These are phyloP conservation scores for Nemania sp. DNA, from an alignment of 2,329 filamentous ascomycete genomes.

Conservation along the genomic window DNA sequence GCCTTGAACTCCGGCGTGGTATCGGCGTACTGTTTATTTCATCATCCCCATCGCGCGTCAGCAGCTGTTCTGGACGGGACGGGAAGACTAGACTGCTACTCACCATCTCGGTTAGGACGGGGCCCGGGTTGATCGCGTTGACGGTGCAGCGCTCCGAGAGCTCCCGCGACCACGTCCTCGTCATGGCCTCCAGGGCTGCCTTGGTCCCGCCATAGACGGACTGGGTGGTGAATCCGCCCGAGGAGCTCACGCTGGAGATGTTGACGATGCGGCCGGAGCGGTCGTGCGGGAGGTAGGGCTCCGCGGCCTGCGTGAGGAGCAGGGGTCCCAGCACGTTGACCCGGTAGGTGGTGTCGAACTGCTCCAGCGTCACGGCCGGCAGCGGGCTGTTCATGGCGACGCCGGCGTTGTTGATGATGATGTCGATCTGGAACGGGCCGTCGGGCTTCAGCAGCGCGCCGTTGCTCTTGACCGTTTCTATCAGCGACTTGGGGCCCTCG, in stretches of 20 bases:
- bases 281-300: conserved; percentile 71
- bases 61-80: too few species aligned
- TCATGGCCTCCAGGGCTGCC: conserved; percentile 63
- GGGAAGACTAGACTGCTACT: too few species aligned
- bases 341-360: conserved; percentile 74
- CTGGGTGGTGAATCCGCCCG: conserved; percentile 58
- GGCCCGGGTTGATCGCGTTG: conserved; percentile 62
- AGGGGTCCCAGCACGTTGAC: conserved; percentile 84
- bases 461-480: conserved; percentile 59
- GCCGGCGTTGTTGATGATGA: conserved; percentile 87
- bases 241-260: conserved; percentile 59
- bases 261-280: conserved; percentile 63
- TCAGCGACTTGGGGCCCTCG: conserved; percentile 62
- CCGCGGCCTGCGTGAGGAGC: conserved; percentile 73
- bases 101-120: conserved; percentile 48
- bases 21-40: conserved; percentile 52
- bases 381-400: conserved; percentile 67
- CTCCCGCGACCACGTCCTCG: conserved; percentile 62
- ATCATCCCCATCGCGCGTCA: neutral
- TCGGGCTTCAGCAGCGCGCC: conserved; percentile 51
- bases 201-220: conserved; percentile 63
- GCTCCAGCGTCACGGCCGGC: conserved; percentile 60
- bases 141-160: conserved; percentile 58
- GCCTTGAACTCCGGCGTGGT: conserved; percentile 50
- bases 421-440: conserved; percentile 70